Percentiles rank a stretch among this genome's conserved stretches.
These are phyloP conservation scores for Hydnomerulius pinastri DNA, from an alignment of 768 basidiomycete genomes.

Conservation along the genomic window DNA sequence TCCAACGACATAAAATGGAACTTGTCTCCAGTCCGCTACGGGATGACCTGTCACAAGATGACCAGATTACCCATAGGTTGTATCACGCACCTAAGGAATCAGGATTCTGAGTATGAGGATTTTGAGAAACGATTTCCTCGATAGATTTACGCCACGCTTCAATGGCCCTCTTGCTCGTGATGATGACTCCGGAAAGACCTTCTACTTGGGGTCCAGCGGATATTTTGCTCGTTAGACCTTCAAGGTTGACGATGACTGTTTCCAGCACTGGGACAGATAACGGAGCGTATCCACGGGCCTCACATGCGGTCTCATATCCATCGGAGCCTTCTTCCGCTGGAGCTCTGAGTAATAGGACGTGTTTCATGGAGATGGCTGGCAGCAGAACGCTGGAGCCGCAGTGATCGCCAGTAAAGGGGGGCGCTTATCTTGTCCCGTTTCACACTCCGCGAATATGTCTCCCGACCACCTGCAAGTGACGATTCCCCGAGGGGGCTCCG, in stretches of 20 bases:
- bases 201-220: conserved; percentile 34
- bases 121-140: conserved; percentile 15
- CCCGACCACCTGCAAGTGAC: too few relatives aligned
- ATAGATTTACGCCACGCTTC: conserved; percentile 64
- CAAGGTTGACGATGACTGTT: conserved; percentile 55
- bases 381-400: not conserved
- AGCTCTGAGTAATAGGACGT: conserved; percentile 46
- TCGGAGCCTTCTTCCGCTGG: conserved; percentile 42
- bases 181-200: conserved; percentile 58
- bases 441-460: too few relatives aligned
- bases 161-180: conserved; percentile 78
- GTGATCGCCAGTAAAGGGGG: not conserved
- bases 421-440: too few relatives aligned
- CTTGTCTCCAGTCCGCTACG: conserved; percentile 49
- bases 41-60: conserved; percentile 3
- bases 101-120: not conserved
- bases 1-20: conserved; percentile 83
- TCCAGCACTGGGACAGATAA: conserved; percentile 73
- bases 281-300: conserved; percentile 47
- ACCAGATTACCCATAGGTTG: not conserved
- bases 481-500: too few relatives aligned
- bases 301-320: conserved; percentile 58
- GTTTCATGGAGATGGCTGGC: conserved; percentile 15
- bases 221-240: conserved; percentile 46
- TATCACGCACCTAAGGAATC: conserved; percentile 15